Percentiles rank a stretch among this genome's conserved stretches.
Conservation (phyloP, 169 alveolate genomes). For the Eimeria maxima region DNA sequence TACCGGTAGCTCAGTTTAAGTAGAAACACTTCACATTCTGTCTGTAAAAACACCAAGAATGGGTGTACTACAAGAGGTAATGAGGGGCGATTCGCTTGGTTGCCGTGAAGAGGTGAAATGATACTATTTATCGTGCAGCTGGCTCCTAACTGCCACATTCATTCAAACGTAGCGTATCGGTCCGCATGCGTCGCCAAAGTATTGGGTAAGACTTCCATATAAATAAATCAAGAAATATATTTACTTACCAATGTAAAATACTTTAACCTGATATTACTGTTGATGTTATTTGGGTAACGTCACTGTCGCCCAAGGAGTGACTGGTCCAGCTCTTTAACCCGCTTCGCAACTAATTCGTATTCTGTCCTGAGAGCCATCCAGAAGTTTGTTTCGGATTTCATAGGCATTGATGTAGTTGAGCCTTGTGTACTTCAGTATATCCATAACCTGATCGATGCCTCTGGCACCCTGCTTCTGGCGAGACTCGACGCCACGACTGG, state of each 20-base stretch:
- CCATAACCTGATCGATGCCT: neutral
- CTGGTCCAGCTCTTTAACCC: constrained; percentile 20
- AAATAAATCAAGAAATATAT: neutral
- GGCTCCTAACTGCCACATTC: neutral
- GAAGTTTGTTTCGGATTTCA: neutral
- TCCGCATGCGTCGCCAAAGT: no score
- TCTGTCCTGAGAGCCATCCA: neutral
- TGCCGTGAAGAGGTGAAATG: neutral
- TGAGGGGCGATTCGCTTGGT: neutral
- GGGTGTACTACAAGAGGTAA: neutral
- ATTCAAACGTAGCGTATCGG: neutral
- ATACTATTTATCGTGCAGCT: neutral
- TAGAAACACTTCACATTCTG: neutral
- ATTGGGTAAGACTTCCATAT: neutral
- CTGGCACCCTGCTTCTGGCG: neutral
- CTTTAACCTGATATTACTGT: no score
- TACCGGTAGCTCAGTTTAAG: neutral
- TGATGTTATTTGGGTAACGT: neutral
- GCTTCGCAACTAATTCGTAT: neutral
- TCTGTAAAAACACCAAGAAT: neutral
- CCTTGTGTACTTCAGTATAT: neutral
- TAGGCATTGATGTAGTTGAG: neutral
- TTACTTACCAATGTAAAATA: no score
- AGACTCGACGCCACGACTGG: neutral
- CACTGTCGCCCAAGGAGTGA: neutral